phyloP scores from a whole-genome alignment of 2,329 filamentous ascomycete species.

The Didymella pinodella region DNA sequence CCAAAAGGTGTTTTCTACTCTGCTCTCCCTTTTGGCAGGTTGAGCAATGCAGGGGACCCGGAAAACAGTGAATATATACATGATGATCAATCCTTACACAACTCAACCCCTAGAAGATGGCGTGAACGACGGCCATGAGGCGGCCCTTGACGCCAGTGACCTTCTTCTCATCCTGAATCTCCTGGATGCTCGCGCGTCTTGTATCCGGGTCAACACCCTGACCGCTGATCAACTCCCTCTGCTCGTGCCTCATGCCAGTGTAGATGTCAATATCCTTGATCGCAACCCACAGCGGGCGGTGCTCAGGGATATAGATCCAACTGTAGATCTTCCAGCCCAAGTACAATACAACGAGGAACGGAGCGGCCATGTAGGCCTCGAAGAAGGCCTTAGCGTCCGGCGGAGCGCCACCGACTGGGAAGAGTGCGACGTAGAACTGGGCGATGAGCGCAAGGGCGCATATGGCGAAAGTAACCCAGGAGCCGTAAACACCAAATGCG shows the following conservation, averaged over 20 bases:
- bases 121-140: not conserved
- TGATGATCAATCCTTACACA: not conserved
- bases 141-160: constrained; percentile 8
- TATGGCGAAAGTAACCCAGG: constrained; percentile 45
- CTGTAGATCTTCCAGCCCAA: constrained; percentile 52
- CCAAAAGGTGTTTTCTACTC: no score
- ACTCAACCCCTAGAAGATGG: constrained; percentile 1
- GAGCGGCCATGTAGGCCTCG: constrained; percentile 54
- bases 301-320: constrained; percentile 29
- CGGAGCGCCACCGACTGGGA: constrained; percentile 34
- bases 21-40: no score
- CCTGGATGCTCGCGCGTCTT: constrained; percentile 18
- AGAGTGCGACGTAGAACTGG: constrained; percentile 48
- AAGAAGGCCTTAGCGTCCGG: constrained; percentile 53
- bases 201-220: constrained; percentile 12
- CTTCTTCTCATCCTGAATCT: constrained; percentile 15
- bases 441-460: constrained; percentile 49
- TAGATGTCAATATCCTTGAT: constrained; percentile 45
- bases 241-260: constrained; percentile 38
- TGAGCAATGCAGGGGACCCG: no score
- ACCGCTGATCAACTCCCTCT: constrained; percentile 18
- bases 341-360: constrained; percentile 58
- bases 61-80: no score
- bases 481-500: constrained; percentile 48
- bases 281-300: constrained; percentile 37